phyloP scores from a whole-genome alignment of 208 protist genomes.

The Crithidia sp. region DNA sequence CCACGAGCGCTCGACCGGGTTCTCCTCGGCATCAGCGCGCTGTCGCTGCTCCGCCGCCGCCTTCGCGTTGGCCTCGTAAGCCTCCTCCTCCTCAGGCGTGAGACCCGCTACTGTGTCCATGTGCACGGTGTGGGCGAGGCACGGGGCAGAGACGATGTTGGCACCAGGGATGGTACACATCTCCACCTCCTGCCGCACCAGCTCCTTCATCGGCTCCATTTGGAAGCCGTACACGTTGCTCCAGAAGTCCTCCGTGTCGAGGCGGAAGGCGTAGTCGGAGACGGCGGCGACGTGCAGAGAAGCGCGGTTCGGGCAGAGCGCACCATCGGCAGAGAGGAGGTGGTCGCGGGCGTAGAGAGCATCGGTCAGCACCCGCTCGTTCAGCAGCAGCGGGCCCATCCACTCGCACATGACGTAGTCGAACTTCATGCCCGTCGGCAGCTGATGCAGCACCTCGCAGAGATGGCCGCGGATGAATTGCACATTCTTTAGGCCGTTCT shows the following conservation, averaged over 20 bases:
- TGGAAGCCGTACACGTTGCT: slow-evolving; percentile 93
- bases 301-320: slow-evolving; percentile 81
- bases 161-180: slow-evolving; percentile 70
- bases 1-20: slow-evolving; percentile 56
- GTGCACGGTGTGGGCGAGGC: slow-evolving; percentile 64
- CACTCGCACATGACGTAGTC: slow-evolving; percentile 93
- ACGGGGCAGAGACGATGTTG: slow-evolving; percentile 79
- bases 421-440: slow-evolving; percentile 75
- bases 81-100: slow-evolving; percentile 41
- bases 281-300: slow-evolving; percentile 88
- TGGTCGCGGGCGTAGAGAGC: slow-evolving; percentile 83
- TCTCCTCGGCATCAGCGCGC: slow-evolving; percentile 35
- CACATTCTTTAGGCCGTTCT: slow-evolving; percentile 85
- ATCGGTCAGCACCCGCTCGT: slow-evolving; percentile 79
- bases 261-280: slow-evolving; percentile 84
- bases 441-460: slow-evolving; percentile 57
- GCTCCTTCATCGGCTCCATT: slow-evolving; percentile 91
- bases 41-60: slow-evolving; percentile 27
- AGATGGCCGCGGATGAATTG: slow-evolving; percentile 80
- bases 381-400: slow-evolving; percentile 87
- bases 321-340: slow-evolving; percentile 64
- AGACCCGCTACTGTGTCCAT: slow-evolving; percentile 50
- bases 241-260: slow-evolving; percentile 91
- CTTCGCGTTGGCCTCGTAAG: slow-evolving; percentile 43
- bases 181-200: slow-evolving; percentile 83